phyloP scores from a whole-genome alignment of 495 filamentous ascomycete genomes.

The Penicillium malachiteum region DNA sequence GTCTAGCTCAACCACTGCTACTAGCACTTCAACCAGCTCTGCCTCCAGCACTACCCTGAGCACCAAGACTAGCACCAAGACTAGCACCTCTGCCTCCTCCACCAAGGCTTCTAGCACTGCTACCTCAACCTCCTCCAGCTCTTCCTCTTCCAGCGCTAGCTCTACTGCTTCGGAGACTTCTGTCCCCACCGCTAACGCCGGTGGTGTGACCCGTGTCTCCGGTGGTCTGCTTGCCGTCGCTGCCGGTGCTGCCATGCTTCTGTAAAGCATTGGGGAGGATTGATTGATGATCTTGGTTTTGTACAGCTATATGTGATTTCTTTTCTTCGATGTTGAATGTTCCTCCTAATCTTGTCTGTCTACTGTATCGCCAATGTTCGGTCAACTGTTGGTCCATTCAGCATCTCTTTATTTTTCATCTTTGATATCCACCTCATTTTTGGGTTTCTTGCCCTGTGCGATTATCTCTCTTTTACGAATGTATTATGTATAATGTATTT shows the following conservation, averaged over 20 bases:
- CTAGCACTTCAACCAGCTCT: constrained; percentile 30
- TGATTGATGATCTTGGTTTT: neutral
- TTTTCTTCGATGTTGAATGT: neutral
- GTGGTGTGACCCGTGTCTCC: constrained; percentile 37
- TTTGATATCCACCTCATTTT: too few species aligned
- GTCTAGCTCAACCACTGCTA: constrained; percentile 44
- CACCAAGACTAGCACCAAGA: constrained; percentile 5
- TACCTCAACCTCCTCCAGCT: constrained; percentile 20
- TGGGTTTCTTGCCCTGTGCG: too few species aligned
- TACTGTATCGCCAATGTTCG: too few species aligned
- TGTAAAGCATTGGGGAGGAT: constrained; percentile 27
- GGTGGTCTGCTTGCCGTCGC: constrained; percentile 39
- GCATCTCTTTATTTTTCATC: too few species aligned
- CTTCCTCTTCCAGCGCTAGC: constrained; percentile 21
- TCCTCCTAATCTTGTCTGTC: too few species aligned
- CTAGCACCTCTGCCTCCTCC: constrained; percentile 20
- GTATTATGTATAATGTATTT: too few species aligned
- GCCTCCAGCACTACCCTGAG: constrained; percentile 13
- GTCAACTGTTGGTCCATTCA: too few species aligned
- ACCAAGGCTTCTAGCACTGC: constrained; percentile 32
- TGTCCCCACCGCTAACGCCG: constrained; percentile 27
- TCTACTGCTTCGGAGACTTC: constrained; percentile 15
- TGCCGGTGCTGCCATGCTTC: constrained; percentile 31
- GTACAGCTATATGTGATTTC: constrained; percentile 1
- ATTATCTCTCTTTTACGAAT: too few species aligned